These are phyloP conservation scores for Scedosporium dehoogii DNA, from an alignment of 2,329 filamentous ascomycete genomes.

Conservation along the genomic window DNA sequence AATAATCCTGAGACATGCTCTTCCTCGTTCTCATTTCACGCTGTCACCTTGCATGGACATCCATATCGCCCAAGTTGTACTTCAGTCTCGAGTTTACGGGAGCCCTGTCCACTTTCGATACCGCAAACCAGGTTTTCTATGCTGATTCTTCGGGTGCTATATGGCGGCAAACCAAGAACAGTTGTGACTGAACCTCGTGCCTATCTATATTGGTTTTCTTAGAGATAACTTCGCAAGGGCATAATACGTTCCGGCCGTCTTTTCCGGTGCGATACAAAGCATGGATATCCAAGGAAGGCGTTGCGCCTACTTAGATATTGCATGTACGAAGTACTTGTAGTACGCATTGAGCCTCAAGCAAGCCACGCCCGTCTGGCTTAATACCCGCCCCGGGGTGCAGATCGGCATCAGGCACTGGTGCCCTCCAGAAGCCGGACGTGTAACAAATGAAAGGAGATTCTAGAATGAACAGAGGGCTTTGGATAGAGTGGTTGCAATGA, in stretches of 20 bases:
- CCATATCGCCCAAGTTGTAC: neutral
- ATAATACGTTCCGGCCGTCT: neutral
- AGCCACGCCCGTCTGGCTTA: neutral
- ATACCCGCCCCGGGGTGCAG: neutral
- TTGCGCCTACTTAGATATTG: too few relatives aligned
- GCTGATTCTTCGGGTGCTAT: neutral
- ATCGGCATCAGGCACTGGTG: neutral
- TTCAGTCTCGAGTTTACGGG: neutral
- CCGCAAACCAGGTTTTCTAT: neutral
- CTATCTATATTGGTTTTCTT: neutral
- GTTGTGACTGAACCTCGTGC: neutral
- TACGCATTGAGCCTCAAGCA: too few relatives aligned
- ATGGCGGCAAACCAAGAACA: neutral
- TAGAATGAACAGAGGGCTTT: neutral
- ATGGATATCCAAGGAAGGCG: neutral
- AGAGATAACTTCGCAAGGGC: neutral
- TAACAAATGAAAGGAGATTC: neutral
- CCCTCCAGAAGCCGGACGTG: neutral
- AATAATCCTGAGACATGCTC: neutral
- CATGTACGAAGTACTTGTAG: too few relatives aligned
- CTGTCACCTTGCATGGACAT: neutral
- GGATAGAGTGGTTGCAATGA: neutral
- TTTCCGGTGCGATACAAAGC: neutral
- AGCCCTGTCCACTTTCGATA: neutral
- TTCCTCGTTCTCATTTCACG: neutral